Evolutionary conservation across 345 rosid species (phyloP).

Genomic region (Eucalyptus caleyi): DNA sequence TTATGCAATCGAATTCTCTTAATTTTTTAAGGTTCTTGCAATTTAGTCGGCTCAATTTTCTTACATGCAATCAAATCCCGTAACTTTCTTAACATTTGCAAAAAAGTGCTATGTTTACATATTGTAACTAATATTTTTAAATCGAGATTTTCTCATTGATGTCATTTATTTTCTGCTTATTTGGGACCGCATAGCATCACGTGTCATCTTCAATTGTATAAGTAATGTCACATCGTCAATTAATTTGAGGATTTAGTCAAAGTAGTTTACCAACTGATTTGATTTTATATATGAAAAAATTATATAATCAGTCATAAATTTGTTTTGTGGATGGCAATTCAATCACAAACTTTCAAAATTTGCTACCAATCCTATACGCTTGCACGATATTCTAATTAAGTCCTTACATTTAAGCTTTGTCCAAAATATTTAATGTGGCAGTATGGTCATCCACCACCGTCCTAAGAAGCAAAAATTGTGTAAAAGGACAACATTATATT

Average conservation of each 20-base stretch:
- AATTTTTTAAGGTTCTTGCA: too few species aligned
- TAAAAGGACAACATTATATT: too few species aligned
- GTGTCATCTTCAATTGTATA: neutral
- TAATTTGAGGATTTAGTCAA: neutral
- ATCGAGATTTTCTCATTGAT: neutral
- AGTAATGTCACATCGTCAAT: neutral
- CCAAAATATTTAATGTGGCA: too few species aligned
- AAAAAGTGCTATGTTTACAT: neutral
- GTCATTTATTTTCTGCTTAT: neutral
- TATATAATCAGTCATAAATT: too few species aligned
- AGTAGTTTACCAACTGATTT: neutral
- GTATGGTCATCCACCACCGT: too few species aligned
- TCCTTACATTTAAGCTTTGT: too few species aligned
- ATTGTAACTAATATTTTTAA: too few species aligned
- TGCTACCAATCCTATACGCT: neutral
- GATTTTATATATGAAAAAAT: too few species aligned
- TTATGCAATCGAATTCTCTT: neutral
- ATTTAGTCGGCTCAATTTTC: too few species aligned
- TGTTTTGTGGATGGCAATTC: rapidly evolving
- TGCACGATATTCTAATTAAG: neutral
- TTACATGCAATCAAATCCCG: neutral
- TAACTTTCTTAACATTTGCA: neutral
- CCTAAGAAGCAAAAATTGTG: too few species aligned
- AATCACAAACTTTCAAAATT: too few species aligned
- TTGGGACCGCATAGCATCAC: neutral